Conservation (phyloP, 2,329 filamentous ascomycete genomes). For the Colletotrichum euphorbiae region DNA sequence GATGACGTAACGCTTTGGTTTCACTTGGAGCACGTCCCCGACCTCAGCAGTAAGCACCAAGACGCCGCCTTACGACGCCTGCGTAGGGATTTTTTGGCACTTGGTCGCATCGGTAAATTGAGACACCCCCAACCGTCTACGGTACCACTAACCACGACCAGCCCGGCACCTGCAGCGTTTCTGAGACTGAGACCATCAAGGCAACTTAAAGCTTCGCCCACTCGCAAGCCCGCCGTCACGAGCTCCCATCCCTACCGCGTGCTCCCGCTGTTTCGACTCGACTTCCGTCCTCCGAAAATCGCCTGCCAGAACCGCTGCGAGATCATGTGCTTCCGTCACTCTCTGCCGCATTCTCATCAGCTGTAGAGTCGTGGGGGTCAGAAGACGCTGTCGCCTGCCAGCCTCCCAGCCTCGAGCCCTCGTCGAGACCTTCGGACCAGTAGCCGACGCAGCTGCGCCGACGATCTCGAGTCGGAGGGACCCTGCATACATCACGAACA, state of each 20-base stretch:
- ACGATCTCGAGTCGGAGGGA: background rate
- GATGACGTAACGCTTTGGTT: slow-evolving; percentile 17
- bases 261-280: slow-evolving; percentile 22
- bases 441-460: background rate
- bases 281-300: background rate
- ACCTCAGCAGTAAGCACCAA: background rate
- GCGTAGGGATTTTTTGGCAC: slow-evolving; percentile 19
- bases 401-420: slow-evolving; percentile 21
- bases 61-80: background rate
- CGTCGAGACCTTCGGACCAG: slow-evolving; percentile 1
- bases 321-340: slow-evolving; percentile 37
- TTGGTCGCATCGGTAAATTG: slow-evolving; percentile 23
- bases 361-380: slow-evolving; percentile 36
- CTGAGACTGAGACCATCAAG: slow-evolving; percentile 20
- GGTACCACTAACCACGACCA: background rate
- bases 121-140: background rate
- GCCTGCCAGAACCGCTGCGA: slow-evolving; percentile 20
- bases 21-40: slow-evolving; percentile 14
- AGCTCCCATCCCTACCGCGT: slow-evolving; percentile 30
- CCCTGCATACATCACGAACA: slow-evolving; percentile 18
- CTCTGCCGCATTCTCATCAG: slow-evolving; percentile 20
- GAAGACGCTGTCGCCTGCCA: slow-evolving; percentile 36
- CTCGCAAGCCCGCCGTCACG: slow-evolving; percentile 24
- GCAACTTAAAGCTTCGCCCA: slow-evolving; percentile 31
- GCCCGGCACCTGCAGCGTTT: slow-evolving; percentile 15